phyloP scores from a whole-genome alignment of 2,329 filamentous ascomycete genomes.

The Didymella glomerata region DNA sequence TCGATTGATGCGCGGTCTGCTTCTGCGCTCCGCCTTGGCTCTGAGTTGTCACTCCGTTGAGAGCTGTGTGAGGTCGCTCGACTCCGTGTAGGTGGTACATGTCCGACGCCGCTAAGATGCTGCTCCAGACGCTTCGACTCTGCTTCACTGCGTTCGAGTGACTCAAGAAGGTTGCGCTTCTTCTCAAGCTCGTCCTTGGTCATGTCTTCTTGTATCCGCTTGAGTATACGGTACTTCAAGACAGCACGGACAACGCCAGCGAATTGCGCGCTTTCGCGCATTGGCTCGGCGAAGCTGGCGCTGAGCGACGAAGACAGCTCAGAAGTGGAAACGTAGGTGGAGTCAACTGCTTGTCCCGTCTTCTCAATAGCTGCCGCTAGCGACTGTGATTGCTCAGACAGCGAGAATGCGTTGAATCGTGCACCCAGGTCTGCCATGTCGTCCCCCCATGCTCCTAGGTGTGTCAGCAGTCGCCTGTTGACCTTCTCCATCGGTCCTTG shows the following conservation, averaged over 20 bases:
- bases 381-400: constrained; percentile 89
- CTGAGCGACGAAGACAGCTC: constrained; percentile 89
- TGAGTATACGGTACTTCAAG: constrained; percentile 86
- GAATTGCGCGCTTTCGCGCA: constrained; percentile 97
- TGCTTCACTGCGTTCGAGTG: constrained; percentile 90
- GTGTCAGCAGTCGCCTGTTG: constrained; percentile 86
- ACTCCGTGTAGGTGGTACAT: constrained; percentile 66
- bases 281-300: constrained; percentile 93
- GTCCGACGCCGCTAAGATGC: constrained; percentile 80
- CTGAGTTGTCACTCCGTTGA: constrained; percentile 50
- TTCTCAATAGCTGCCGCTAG: constrained; percentile 93
- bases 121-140: constrained; percentile 94
- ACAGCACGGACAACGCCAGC: constrained; percentile 91
- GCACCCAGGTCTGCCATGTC: constrained; percentile 94
- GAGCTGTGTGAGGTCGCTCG: constrained; percentile 71
- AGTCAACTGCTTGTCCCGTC: constrained; percentile 91
- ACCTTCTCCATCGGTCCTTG: constrained; percentile 97
- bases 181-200: constrained; percentile 91
- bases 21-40: constrained; percentile 54
- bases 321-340: constrained; percentile 94
- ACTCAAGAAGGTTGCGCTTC: constrained; percentile 82
- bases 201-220: constrained; percentile 97
- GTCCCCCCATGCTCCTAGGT: constrained; percentile 81
- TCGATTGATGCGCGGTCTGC: constrained; percentile 92
- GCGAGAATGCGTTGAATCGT: constrained; percentile 95